Evolutionary conservation across 345 rosid genomes (phyloP).

Genomic region (Gossypium thurberi): DNA sequence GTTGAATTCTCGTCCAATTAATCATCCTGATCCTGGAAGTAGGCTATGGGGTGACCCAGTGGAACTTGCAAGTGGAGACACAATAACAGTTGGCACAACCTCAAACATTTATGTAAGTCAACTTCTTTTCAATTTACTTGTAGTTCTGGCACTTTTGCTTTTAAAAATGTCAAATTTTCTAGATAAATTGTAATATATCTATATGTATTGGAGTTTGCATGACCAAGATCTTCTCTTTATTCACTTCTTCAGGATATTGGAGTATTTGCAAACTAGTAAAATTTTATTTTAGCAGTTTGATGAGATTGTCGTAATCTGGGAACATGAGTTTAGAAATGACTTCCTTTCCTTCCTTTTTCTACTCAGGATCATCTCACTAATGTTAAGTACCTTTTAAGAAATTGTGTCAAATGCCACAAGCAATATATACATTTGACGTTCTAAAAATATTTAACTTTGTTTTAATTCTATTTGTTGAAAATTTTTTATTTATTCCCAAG

Average conservation of each 20-base stretch:
- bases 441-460: not conserved
- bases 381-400: not conserved
- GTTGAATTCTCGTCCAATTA: slow-evolving; percentile 59
- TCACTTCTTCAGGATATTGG: not conserved
- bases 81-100: slow-evolving; percentile 78
- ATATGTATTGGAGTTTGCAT: not conserved
- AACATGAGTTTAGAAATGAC: not conserved
- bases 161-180: not conserved
- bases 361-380: not conserved
- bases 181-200: not conserved
- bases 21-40: slow-evolving; percentile 57
- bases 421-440: not conserved
- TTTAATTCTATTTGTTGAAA: not conserved
- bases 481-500: not conserved
- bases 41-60: slow-evolving; percentile 72
- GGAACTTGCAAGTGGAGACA: slow-evolving; percentile 74
- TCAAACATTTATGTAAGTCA: slow-evolving; percentile 65
- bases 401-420: not conserved
- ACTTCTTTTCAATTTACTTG: slow-evolving; percentile 2
- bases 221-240: not conserved
- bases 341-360: not conserved
- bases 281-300: not conserved
- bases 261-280: not conserved
- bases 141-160: not conserved
- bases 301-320: not conserved